phyloP scores from a whole-genome alignment of 805 yeast species.

The Pichia insulana region DNA sequence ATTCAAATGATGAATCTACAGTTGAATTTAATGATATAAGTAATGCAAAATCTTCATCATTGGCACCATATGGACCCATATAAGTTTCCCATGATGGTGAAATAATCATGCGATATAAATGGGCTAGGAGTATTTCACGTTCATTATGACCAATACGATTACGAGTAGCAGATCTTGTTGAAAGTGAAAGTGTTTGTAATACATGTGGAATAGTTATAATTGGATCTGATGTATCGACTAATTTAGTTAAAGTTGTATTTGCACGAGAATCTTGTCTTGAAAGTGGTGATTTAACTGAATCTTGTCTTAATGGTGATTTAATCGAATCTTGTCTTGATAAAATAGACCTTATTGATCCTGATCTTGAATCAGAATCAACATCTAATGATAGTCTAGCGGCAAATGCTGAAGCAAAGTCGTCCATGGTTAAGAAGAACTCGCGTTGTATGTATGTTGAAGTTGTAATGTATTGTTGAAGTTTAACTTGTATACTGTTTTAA shows the following conservation, averaged over 20 bases:
- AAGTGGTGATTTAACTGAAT: constrained; percentile 8
- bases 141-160: constrained; percentile 38
- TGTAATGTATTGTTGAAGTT: too few species aligned
- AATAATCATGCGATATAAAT: constrained; percentile 39
- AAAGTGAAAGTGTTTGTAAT: constrained; percentile 32
- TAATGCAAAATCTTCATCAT: constrained; percentile 8
- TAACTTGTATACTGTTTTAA: too few species aligned
- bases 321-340: constrained; percentile 19
- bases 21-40: constrained; percentile 4
- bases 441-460: too few species aligned
- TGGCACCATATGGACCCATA: constrained; percentile 11
- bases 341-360: constrained; percentile 8
- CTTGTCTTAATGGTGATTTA: not conserved
- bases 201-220: constrained; percentile 35
- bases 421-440: too few species aligned
- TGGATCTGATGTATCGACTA: constrained; percentile 13
- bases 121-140: constrained; percentile 42
- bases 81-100: constrained; percentile 26
- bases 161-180: constrained; percentile 22
- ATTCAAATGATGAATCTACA: constrained; percentile 28
- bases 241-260: constrained; percentile 19
- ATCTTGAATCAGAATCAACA: not conserved
- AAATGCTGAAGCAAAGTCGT: not conserved
- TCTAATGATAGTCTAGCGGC: not conserved
- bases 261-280: constrained; percentile 22